Evolutionary conservation across 805 yeast genomes (phyloP), one percentile per base, ranked within the genome.

Genomic region (Cephaloascus albidus): DNA sequence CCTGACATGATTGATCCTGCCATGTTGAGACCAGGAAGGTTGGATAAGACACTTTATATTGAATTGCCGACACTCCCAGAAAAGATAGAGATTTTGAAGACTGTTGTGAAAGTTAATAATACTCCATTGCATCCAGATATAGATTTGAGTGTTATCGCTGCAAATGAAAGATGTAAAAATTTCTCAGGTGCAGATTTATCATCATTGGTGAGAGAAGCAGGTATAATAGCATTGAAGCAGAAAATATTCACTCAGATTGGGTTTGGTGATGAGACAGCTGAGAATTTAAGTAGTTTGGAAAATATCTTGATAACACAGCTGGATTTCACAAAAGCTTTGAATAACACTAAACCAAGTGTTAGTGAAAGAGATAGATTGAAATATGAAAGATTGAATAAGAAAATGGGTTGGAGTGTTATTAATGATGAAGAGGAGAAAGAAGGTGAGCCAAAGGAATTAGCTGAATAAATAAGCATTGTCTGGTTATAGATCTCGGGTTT

Each of bases 1-100:
- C 97, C 97, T 0, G 98, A 90, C 57, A 90, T 90, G 86, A 93
- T 90, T 47, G 98, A 90, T 60, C 88, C 96, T 3, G 98, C 98
- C 0, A 93, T 90, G 97, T 63, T 93, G 35, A 76, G 98, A 55
- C 97, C 97, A 0, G 98, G 97, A 4, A 76, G 98, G 59, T 70
- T 90, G 51, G 97, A 93, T 55, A 93, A 90, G 60, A 86, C 96
- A 2, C 65, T 90, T 35, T 90, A 81, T 58, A 90, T 90, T 20
- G 97, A 90, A 55, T 69, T 90, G 38, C 98, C 98, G 3, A 74
- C 76, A 4, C 74, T 78, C 1, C 69, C 64, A 3, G 98, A 93
- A 57, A 71, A 96, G 45, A 61, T 72, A 3, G 97, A 89, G 46
- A 93, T 90, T 43, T 67, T 90, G 54, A 72, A 70, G 44, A 88